phyloP scores from a whole-genome alignment of 495 filamentous ascomycete genomes.

The Neurospora sp. region DNA sequence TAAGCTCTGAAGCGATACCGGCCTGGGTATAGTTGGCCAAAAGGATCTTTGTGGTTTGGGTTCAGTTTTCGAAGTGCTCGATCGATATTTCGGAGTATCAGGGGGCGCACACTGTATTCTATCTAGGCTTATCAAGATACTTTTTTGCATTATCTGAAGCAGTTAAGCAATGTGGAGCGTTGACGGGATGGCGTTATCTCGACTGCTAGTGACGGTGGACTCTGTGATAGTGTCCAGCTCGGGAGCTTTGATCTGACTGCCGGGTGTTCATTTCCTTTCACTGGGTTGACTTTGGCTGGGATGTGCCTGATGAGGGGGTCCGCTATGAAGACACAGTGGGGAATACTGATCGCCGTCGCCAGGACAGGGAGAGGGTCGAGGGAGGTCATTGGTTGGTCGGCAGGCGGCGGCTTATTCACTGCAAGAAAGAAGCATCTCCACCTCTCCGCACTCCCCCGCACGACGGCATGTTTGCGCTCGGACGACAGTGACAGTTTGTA shows the following conservation, averaged over 20 bases:
- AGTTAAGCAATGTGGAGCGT: background rate
- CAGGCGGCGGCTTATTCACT: slow-evolving; percentile 12
- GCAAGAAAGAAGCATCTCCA: background rate
- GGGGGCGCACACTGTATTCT: background rate
- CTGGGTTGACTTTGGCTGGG: background rate
- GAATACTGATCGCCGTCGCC: background rate
- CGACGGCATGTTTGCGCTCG: background rate
- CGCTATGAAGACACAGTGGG: background rate
- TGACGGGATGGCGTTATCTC: background rate
- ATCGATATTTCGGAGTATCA: background rate
- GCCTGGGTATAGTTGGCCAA: background rate
- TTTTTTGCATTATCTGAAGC: background rate
- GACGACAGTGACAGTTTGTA: background rate
- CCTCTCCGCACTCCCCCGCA: background rate
- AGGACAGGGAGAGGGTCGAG: background rate
- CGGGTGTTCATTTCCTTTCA: background rate
- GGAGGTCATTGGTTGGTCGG: slow-evolving; percentile 8
- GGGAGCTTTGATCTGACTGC: background rate
- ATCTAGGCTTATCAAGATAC: background rate
- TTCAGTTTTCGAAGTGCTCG: background rate
- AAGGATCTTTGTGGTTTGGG: background rate
- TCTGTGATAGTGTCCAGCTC: background rate
- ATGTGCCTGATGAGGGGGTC: background rate
- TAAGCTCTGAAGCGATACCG: background rate
- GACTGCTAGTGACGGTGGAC: background rate